Conservation (phyloP, 2,329 filamentous ascomycete species). For the Ophiosphaerella narmari region DNA sequence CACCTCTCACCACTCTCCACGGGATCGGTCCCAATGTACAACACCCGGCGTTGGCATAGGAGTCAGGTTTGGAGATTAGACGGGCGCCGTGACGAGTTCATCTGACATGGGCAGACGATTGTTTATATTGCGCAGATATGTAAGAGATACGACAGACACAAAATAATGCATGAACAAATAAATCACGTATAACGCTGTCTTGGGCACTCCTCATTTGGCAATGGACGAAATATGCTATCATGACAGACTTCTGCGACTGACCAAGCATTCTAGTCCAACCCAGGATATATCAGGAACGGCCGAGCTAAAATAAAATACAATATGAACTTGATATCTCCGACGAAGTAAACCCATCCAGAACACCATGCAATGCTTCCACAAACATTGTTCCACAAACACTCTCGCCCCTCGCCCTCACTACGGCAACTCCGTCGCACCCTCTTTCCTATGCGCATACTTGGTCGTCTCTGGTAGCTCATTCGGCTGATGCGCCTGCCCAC, state of each 20-base stretch:
- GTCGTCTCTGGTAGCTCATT: slow-evolving; percentile 19
- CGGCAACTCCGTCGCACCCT: slow-evolving; percentile 8
- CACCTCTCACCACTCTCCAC: slow-evolving; percentile 8
- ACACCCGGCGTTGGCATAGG: slow-evolving; percentile 2
- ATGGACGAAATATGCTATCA: too few relatives aligned
- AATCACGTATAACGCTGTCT: not conserved
- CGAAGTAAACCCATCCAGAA: too few relatives aligned
- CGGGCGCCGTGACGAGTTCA: not conserved
- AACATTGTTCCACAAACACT: not conserved
- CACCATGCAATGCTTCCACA: too few relatives aligned
- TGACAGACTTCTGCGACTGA: too few relatives aligned
- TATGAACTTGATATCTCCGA: too few relatives aligned
- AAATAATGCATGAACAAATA: slow-evolving; percentile 7
- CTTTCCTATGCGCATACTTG: slow-evolving; percentile 22
- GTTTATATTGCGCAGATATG: slow-evolving; percentile 6
- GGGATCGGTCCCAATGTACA: slow-evolving; percentile 6
- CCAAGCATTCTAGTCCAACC: too few relatives aligned
- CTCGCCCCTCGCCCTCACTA: not conserved
- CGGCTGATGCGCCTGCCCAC: slow-evolving; percentile 2
- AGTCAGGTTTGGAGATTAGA: slow-evolving; percentile 1
- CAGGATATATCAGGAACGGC: too few relatives aligned
- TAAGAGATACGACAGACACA: slow-evolving; percentile 5
- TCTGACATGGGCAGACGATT: not conserved
- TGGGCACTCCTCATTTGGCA: too few relatives aligned
- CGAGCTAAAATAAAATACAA: too few relatives aligned